Base-by-base conservation (phyloP, 345 rosid genomes). In the Salix suchowensis region DNA sequence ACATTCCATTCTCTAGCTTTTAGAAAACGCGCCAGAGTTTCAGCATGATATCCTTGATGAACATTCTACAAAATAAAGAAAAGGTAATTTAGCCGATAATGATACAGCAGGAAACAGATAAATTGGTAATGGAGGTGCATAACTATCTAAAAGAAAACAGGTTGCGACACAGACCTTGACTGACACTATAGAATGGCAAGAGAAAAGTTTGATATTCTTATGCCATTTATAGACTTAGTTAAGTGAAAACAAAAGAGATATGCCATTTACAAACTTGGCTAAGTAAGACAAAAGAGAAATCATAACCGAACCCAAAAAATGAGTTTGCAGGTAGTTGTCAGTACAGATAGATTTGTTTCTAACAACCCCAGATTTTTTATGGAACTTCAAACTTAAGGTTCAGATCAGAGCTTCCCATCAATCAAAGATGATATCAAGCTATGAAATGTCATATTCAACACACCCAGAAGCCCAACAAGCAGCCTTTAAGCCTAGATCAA, bases 1-100 rank as follows among this genome's bases (percentile, higher is more conserved):
- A 94, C 94, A 89, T 91, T 88, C 90, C 95, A 88, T 34, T 96
- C 97, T 76, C 99, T 90, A 10, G 99, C 99, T 86, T 88, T 94
- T 65, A 96, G 91, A 79, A 94, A 96, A 71, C 97, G 97, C 65
- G 72, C 71, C 80, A 92, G 81, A 37, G 86, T 89, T 88, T 92
- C 97, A 23, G 79, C 79, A 8, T 90, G 87, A 86, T 84, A 87
- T 8, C 98, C 99, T 72, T 94, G 99, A 81, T 96, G 99, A 75
- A 96, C 72, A 81, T 87, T 94, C 98, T 96, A 90, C 72, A 24
- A 86, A 21, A 79, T 67, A 74, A 82, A 36, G 50, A 79, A 40
- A 37, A 9, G 50, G 52, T 14, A 13, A 5, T 13, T 81, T 42
- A 73, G 70, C 48, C 2, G 37, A 62, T 8, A 71, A 18, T 37